These are phyloP conservation scores for Rhizopus microsporus DNA, from an alignment of 371 early-diverging fungal genomes.

Conservation along the genomic window DNA sequence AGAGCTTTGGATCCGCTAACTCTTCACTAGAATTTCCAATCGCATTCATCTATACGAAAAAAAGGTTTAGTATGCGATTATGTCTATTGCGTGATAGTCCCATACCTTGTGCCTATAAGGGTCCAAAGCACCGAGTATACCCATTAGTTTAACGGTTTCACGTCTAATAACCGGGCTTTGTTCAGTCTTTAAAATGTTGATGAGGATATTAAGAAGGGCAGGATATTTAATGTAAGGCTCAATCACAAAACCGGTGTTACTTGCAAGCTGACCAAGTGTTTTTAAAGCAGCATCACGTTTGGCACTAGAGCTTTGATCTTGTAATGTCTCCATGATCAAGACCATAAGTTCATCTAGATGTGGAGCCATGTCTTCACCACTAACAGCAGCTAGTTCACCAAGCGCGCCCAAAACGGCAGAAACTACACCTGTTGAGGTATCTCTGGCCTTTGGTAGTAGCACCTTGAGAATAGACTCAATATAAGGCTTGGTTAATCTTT, in stretches of 20 bases:
- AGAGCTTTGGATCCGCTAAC: constrained; percentile 56
- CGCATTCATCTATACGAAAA: constrained; percentile 40
- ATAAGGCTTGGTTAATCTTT: constrained; percentile 86
- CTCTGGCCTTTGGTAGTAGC: constrained; percentile 81
- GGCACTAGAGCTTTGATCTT: constrained; percentile 83
- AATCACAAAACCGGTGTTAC: constrained; percentile 88
- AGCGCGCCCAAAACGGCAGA: constrained; percentile 82
- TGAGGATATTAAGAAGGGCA: constrained; percentile 75
- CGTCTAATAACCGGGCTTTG: constrained; percentile 68
- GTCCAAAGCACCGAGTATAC: constrained; percentile 95
- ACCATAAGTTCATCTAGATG: constrained; percentile 85
- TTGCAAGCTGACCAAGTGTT: constrained; percentile 83
- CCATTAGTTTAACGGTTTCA: constrained; percentile 89
- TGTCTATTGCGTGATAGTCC: background rate
- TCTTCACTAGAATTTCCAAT: constrained; percentile 61
- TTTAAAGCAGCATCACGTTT: constrained; percentile 90
- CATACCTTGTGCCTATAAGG: constrained; percentile 88
- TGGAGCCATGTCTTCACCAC: constrained; percentile 82
- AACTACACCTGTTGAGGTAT: constrained; percentile 81
- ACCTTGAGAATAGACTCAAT: constrained; percentile 88
- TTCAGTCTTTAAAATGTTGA: constrained; percentile 86
- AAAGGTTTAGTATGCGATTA: background rate
- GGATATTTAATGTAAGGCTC: constrained; percentile 93
- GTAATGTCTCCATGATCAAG: constrained; percentile 87
- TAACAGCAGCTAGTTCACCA: constrained; percentile 88